These are phyloP conservation scores for Saksenaea oblongispora DNA, from an alignment of 371 early-diverging fungal species.

Conservation along the genomic window DNA sequence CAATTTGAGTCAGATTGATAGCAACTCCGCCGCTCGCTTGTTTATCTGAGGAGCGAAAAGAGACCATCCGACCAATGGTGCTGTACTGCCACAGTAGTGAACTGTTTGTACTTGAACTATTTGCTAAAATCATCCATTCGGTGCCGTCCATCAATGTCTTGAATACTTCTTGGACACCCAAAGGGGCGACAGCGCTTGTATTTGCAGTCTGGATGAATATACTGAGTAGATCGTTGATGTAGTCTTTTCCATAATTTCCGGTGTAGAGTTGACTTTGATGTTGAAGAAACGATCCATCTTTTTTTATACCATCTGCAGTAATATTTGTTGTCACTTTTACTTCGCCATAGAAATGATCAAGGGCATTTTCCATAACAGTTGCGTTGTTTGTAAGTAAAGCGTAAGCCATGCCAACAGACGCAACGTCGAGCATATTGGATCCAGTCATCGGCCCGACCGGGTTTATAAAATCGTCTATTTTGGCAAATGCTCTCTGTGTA, in stretches of 20 bases:
- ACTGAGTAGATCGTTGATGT: conserved; percentile 20
- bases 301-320: conserved; percentile 30
- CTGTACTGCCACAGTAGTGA: conserved; percentile 34
- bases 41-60: conserved; percentile 19
- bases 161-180: conserved; percentile 16
- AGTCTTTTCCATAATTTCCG: conserved; percentile 39
- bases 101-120: not conserved
- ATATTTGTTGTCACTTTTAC: not conserved
- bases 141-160: conserved; percentile 25
- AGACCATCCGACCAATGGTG: conserved; percentile 37
- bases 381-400: conserved; percentile 17
- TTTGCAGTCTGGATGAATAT: conserved; percentile 19
- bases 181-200: conserved; percentile 14
- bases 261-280: conserved; percentile 30
- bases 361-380: conserved; percentile 5
- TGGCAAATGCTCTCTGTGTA: conserved; percentile 17
- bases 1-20: conserved; percentile 19
- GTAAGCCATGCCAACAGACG: conserved; percentile 24
- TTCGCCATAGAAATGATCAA: conserved; percentile 18
- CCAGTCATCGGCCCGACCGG: conserved; percentile 13
- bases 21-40: conserved; percentile 29
- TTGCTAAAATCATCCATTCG: conserved; percentile 29
- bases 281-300: conserved; percentile 39
- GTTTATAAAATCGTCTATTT: not conserved
- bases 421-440: conserved; percentile 30